These are phyloP conservation scores for Calonectria multiphialidica DNA, from an alignment of 2,329 filamentous ascomycete species.

Conservation along the genomic window DNA sequence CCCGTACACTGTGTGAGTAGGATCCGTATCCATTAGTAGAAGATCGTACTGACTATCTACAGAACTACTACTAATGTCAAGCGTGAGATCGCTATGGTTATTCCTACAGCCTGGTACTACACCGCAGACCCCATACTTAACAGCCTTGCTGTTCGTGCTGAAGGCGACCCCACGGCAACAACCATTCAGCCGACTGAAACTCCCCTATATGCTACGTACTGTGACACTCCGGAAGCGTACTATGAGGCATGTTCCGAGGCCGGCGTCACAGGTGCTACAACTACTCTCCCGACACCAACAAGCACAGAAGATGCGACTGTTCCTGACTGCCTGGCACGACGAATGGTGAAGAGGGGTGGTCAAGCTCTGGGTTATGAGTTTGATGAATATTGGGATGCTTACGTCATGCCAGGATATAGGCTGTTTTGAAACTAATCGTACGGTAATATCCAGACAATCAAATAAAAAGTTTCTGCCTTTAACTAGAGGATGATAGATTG, in stretches of 20 bases:
- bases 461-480: neutral
- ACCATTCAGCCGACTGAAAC: slow-evolving; percentile 21
- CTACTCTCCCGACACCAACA: slow-evolving; percentile 10
- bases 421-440: neutral
- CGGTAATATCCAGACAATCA: neutral
- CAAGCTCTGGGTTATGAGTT: slow-evolving; percentile 20
- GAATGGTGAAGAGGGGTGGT: slow-evolving; percentile 5
- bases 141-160: neutral
- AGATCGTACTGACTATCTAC: neutral
- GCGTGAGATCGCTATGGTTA: neutral
- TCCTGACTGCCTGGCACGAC: neutral
- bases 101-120: neutral
- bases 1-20: neutral
- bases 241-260: slow-evolving; percentile 26
- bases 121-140: neutral
- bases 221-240: slow-evolving; percentile 17
- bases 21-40: too few species aligned
- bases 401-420: slow-evolving; percentile 62
- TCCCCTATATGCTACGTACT: slow-evolving; percentile 26
- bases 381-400: slow-evolving; percentile 16
- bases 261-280: slow-evolving; percentile 13
- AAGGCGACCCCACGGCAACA: slow-evolving; percentile 11
- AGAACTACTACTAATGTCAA: neutral
- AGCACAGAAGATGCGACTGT: neutral
- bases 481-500: neutral